These are phyloP conservation scores for Astraeus odoratus DNA, from an alignment of 768 basidiomycete genomes.

Conservation along the genomic window DNA sequence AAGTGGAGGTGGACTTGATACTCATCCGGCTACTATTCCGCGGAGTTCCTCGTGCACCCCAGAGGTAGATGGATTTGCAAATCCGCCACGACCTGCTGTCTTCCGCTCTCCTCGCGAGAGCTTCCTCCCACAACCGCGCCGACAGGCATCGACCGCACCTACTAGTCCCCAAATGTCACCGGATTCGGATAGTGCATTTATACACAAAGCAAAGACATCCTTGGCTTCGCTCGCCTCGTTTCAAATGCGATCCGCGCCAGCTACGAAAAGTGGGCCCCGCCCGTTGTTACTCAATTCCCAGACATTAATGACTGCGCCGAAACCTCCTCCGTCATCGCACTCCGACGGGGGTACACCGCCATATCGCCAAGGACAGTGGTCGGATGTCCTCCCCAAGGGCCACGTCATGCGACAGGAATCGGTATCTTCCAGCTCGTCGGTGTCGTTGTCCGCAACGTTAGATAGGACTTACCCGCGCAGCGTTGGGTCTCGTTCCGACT, in stretches of 20 bases:
- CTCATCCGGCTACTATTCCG: constrained; percentile 16
- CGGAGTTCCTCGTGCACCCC: constrained; percentile 36
- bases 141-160: constrained; percentile 23
- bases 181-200: constrained; percentile 18
- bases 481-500: constrained; percentile 35
- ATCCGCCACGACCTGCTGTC: constrained; percentile 51
- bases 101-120: constrained; percentile 56
- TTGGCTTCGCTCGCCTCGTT: constrained; percentile 41
- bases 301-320: constrained; percentile 33
- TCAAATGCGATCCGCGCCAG: constrained; percentile 23
- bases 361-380: constrained; percentile 37
- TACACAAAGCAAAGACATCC: constrained; percentile 32
- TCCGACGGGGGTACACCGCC: constrained; percentile 33
- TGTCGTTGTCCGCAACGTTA: constrained; percentile 49
- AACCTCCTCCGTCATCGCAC: constrained; percentile 16
- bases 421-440: constrained; percentile 56
- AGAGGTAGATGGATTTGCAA: constrained; percentile 31
- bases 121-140: constrained; percentile 33
- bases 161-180: constrained; percentile 23
- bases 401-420: constrained; percentile 44
- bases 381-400: constrained; percentile 37
- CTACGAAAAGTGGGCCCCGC: constrained; percentile 49
- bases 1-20: not conserved
- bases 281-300: constrained; percentile 60
- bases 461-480: constrained; percentile 26